Evolutionary conservation across 225 moss, liverwort and hornwort species (phyloP).

Genomic region (Bryoerythrophyllum caledonicum): DNA sequence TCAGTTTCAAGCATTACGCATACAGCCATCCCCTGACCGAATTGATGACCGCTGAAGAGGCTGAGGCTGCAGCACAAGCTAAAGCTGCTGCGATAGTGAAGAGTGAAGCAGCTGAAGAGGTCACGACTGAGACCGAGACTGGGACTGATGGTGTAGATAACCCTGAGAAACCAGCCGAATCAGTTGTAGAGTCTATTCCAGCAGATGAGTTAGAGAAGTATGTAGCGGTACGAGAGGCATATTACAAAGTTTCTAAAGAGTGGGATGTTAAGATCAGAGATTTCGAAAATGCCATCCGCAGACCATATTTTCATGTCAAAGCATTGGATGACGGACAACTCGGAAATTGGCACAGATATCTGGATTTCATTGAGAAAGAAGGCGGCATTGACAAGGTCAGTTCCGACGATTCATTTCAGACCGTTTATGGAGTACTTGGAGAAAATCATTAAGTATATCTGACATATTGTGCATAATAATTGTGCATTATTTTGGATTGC

Average conservation of each 20-base stretch:
- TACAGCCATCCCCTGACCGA: conserved; percentile 70
- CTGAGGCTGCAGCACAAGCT: conserved; percentile 39
- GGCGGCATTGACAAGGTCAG: conserved; percentile 76
- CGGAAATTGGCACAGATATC: conserved; percentile 91
- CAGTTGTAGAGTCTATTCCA: conserved; percentile 24
- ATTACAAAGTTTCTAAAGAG: conserved; percentile 77
- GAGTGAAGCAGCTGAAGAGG: conserved; percentile 41
- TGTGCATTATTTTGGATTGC: neutral
- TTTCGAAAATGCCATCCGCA: conserved; percentile 82
- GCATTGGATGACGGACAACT: conserved; percentile 86
- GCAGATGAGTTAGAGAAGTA: conserved; percentile 81
- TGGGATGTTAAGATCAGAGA: conserved; percentile 79
- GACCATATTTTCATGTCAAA: conserved; percentile 96
- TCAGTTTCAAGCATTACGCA: conserved; percentile 85
- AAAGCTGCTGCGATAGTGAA: conserved; percentile 34
- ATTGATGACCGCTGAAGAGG: conserved; percentile 72
- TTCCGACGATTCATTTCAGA: neutral
- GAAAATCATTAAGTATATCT: neutral
- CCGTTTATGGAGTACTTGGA: neutral
- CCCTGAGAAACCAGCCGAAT: conserved; percentile 48
- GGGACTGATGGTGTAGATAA: conserved; percentile 58
- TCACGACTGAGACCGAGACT: conserved; percentile 47
- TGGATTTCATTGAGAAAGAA: conserved; percentile 98
- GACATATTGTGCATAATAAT: neutral
- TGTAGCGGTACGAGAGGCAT: conserved; percentile 64